phyloP scores from a whole-genome alignment of 129 eudicot species.

The Chrysanthemum lavandulifolium region DNA sequence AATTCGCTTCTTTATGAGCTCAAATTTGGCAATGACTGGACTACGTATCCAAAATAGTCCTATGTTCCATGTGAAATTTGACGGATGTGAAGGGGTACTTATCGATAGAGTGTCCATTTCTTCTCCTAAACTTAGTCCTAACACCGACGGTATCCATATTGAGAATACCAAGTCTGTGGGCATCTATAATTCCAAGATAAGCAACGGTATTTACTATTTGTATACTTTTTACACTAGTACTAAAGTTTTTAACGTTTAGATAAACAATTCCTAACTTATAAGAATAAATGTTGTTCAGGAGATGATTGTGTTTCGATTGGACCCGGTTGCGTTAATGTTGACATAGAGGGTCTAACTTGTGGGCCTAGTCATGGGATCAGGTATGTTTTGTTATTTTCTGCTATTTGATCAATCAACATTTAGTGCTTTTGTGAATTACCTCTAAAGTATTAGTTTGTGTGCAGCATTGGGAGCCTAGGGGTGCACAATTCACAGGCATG shows the following conservation, averaged over 20 bases:
- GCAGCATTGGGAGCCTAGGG: conserved; percentile 95
- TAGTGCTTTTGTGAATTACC: too few species aligned
- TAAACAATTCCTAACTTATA: too few species aligned
- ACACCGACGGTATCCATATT: conserved; percentile 93
- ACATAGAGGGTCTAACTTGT: conserved; percentile 77
- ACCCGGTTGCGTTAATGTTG: conserved; percentile 75
- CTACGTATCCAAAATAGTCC: conserved; percentile 87
- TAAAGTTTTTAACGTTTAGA: too few species aligned
- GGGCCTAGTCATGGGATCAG: conserved; percentile 97
- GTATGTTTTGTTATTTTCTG: too few species aligned
- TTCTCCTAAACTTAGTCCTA: conserved; percentile 92
- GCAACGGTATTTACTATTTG: conserved; percentile 45
- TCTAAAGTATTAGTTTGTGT: not conserved
- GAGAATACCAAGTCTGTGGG: conserved; percentile 80
- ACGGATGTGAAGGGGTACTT: conserved; percentile 86
- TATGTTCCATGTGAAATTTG: conserved; percentile 90
- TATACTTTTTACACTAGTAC: too few species aligned
- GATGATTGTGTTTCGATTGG: conserved; percentile 98
- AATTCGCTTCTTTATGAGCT: conserved; percentile 88
- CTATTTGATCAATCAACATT: too few species aligned
- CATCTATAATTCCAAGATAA: conserved; percentile 79
- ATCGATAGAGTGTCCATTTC: conserved; percentile 72
- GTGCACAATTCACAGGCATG: conserved; percentile 84
- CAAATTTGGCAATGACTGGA: conserved; percentile 62
- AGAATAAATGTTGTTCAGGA: conserved; percentile 39